Evolutionary conservation across 208 protist genomes (phyloP).

Genomic region (Leishmania amazonensis): DNA sequence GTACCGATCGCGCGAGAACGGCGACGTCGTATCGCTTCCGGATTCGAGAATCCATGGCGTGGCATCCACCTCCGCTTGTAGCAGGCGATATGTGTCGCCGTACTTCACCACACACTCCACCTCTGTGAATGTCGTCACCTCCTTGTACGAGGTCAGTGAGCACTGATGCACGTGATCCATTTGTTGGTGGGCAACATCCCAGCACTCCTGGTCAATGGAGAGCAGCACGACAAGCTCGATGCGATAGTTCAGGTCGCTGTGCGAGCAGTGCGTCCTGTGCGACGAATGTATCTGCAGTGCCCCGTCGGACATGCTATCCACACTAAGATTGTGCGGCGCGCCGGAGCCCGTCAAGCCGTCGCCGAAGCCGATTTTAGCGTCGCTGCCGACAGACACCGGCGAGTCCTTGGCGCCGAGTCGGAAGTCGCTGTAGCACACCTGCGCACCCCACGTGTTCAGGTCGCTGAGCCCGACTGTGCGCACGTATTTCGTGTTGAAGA

Average conservation of each 20-base stretch:
- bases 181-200: constrained; percentile 62
- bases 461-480: constrained; percentile 67
- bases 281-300: neutral
- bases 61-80: constrained; percentile 33
- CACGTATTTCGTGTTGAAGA: constrained; percentile 78
- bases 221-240: constrained; percentile 67
- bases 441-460: constrained; percentile 66
- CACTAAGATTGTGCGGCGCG: constrained; percentile 11
- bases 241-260: constrained; percentile 43
- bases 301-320: constrained; percentile 21
- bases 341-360: constrained; percentile 10
- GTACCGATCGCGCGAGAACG: constrained; percentile 26
- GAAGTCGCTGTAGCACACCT: constrained; percentile 80
- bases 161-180: constrained; percentile 74
- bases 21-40: constrained; percentile 13
- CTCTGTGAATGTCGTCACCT: constrained; percentile 67
- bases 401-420: constrained; percentile 22
- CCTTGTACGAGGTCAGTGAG: constrained; percentile 64
- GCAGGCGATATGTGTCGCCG: constrained; percentile 20
- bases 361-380: constrained; percentile 15
- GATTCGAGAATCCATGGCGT: constrained; percentile 17
- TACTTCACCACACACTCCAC: constrained; percentile 65
- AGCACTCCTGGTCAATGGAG: constrained; percentile 68
- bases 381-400: constrained; percentile 11
- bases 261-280: neutral